Percentiles rank a stretch among this genome's conserved stretches.
These are phyloP conservation scores for Oidiodendron maius DNA, from an alignment of 495 filamentous ascomycete genomes.

Conservation along the genomic window DNA sequence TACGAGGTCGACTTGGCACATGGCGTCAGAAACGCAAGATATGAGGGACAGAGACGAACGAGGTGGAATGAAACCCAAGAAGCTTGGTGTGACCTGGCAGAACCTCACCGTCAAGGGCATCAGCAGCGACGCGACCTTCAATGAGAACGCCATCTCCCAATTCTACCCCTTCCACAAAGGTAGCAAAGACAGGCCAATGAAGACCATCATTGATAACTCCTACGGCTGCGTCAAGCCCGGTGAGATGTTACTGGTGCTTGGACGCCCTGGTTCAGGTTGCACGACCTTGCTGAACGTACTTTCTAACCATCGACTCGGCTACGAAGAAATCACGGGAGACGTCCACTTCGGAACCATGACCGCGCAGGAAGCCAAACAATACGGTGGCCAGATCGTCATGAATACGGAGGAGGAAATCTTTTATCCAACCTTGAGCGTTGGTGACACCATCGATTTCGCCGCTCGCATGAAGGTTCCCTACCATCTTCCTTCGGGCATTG, in stretches of 20 bases:
- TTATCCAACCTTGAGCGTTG: constrained; percentile 59
- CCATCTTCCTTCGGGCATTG: constrained; percentile 16
- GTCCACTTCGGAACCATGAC: constrained; percentile 57
- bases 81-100: constrained; percentile 54
- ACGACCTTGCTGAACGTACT: constrained; percentile 63
- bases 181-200: constrained; percentile 30
- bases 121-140: constrained; percentile 60
- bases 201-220: constrained; percentile 58
- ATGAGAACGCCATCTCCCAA: constrained; percentile 55
- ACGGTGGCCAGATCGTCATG: constrained; percentile 58
- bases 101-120: constrained; percentile 62
- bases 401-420: constrained; percentile 57
- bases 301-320: constrained; percentile 56
- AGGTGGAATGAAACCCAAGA: constrained; percentile 25
- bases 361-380: constrained; percentile 52
- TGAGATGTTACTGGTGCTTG: constrained; percentile 60
- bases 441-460: constrained; percentile 58
- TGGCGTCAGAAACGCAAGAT: not conserved
- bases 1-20: not conserved
- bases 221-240: constrained; percentile 42
- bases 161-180: constrained; percentile 28
- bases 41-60: not conserved
- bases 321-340: constrained; percentile 51
- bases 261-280: constrained; percentile 64
- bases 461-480: constrained; percentile 28